Conservation (phyloP, 345 rosid species). For the Cardamine chenopodiifolia region DNA sequence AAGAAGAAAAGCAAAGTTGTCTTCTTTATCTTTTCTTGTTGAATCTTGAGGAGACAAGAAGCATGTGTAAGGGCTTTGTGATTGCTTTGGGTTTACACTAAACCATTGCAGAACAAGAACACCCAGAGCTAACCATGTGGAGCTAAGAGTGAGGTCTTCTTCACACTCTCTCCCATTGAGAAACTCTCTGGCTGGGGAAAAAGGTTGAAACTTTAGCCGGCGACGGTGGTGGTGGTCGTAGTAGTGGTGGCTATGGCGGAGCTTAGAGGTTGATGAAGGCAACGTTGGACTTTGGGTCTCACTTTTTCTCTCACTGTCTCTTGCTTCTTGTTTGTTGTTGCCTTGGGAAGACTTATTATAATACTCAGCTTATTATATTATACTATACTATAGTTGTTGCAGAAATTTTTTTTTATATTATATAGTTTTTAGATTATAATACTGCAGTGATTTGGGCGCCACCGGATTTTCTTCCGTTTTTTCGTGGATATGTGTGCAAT, state of each 20-base stretch:
- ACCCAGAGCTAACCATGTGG: constrained; percentile 53
- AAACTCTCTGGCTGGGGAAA: constrained; percentile 27
- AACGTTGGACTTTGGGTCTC: constrained; percentile 28
- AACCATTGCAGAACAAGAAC: constrained; percentile 49
- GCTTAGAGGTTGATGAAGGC: constrained; percentile 34
- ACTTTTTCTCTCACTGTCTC: constrained; percentile 30
- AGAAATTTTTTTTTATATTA: too few species aligned
- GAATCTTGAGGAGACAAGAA: constrained; percentile 52
- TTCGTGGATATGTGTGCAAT: constrained; percentile 38
- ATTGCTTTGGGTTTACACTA: constrained; percentile 59
- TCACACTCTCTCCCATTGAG: constrained; percentile 34
- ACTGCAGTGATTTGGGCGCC: constrained; percentile 48
- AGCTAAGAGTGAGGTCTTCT: constrained; percentile 28
- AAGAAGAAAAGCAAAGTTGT: constrained; percentile 31
- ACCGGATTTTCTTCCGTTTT: constrained; percentile 36
- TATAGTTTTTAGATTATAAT: constrained; percentile 4
- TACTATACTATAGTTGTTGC: too few species aligned
- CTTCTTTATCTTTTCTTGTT: constrained; percentile 31
- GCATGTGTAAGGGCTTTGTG: constrained; percentile 53
- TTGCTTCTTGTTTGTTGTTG: constrained; percentile 40
- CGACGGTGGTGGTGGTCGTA: constrained; percentile 13
- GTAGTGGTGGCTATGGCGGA: constrained; percentile 5
- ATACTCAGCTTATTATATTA: background rate
- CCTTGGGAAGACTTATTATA: constrained; percentile 35
- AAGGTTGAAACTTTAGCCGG: constrained; percentile 25